phyloP scores from a whole-genome alignment of 345 rosid species.

The Salix arbutifolia region DNA sequence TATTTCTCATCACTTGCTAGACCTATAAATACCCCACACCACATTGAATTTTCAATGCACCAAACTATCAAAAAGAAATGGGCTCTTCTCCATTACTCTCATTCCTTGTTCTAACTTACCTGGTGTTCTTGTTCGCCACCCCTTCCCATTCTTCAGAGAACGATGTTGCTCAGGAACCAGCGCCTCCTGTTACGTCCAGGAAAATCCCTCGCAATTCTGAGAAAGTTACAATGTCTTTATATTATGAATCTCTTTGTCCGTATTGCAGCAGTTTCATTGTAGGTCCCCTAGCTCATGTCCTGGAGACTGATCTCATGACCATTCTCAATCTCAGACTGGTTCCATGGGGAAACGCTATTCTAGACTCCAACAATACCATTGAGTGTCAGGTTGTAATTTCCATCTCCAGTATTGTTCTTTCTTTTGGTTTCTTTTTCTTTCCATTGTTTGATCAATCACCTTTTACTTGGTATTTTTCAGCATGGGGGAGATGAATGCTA shows the following conservation, averaged over 20 bases:
- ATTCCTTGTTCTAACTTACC: slow-evolving; percentile 8
- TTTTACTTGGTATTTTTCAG: not conserved
- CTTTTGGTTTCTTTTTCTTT: not conserved
- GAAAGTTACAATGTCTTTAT: slow-evolving; percentile 21
- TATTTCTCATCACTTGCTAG: not conserved
- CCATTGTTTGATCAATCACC: not conserved
- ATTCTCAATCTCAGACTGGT: slow-evolving; percentile 44
- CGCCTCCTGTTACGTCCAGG: not conserved
- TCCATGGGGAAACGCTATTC: slow-evolving; percentile 47
- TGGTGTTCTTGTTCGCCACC: slow-evolving; percentile 9
- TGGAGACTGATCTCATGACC: slow-evolving; percentile 29
- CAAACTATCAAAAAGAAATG: slow-evolving; percentile 13
- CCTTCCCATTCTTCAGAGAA: not conserved
- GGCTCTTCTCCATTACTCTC: slow-evolving; percentile 5
- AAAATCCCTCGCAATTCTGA: not conserved
- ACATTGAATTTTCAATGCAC: not conserved
- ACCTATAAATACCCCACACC: not conserved
- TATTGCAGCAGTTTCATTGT: slow-evolving; percentile 38
- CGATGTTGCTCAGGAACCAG: not conserved
- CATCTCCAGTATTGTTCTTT: not conserved
- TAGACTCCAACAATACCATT: slow-evolving; percentile 23
- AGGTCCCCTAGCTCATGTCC: slow-evolving; percentile 22
- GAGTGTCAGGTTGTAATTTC: slow-evolving; percentile 38
- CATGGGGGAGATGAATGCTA: slow-evolving; percentile 2
- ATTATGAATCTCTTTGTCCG: slow-evolving; percentile 51